Base-by-base conservation (phyloP, 1,284 basidiomycete species). In the Fomitopsis betulina region DNA sequence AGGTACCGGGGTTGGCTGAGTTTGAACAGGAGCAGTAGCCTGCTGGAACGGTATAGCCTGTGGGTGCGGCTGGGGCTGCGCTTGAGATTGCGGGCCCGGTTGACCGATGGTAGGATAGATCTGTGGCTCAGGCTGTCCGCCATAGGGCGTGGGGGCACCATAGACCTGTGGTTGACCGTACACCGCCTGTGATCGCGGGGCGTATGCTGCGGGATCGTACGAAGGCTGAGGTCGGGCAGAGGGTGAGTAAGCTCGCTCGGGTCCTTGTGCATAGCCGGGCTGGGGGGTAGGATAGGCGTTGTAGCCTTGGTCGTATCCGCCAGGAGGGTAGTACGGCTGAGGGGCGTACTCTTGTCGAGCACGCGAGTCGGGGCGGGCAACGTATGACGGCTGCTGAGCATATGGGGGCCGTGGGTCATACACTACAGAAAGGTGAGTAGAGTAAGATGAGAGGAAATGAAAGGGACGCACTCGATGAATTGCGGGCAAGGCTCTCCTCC, bases 401-500 rank as follows among this genome's bases (percentile, higher is more conserved):
- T 70, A 73, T 5, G 61, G 30, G 1, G 69, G 64, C 15, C 72
- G 69, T 8, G 65, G 62, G 49, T 75, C 71, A 50, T 72, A 72
- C 19, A 67, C 70, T 74, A 52, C 1, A 42, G 25, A n/a, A 15
- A 23, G 15, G 43, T 49, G 39, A 60, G 23, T 3, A 15, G 30
- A 5, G 17, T 47, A 15, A 1, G 21, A 21, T 7, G 23, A 42
- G 35, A 53, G 38, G 27, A 63, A 45, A 57, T 55, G 35, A 9
- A 53, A 57, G n/a, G 19, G 53, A 68, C 76, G 58, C 68, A 83
- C 81, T 72, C 53, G 79, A 85, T n/a, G 84, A 81, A 68, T 93
- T 89, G 61, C 87, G 78, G 1, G 91, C 86, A 17, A 94, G 75
- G 66, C 87, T 91, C 61, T 93, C 91, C 72, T 94, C 93, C 92